phyloP scores from a whole-genome alignment of 2,329 filamentous ascomycete species.

The Fusarium sublunatum region DNA sequence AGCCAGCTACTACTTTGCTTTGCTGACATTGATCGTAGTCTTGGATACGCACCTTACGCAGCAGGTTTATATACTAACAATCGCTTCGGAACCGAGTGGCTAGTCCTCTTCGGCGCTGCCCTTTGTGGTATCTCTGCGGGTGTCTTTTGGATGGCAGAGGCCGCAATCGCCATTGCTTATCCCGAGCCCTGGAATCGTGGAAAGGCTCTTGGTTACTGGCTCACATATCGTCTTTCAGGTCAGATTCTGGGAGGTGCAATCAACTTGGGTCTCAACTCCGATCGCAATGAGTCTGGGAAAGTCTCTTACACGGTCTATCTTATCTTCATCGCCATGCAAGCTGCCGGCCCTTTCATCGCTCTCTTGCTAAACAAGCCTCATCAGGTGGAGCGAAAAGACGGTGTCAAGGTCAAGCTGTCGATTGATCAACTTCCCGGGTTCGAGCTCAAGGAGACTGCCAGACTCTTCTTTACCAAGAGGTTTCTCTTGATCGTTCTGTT shows the following conservation, averaged over 20 bases:
- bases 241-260: slow-evolving; percentile 79
- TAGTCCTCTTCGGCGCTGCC: slow-evolving; percentile 74
- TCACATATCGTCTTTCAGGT: slow-evolving; percentile 67
- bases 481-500: slow-evolving; percentile 74
- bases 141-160: slow-evolving; percentile 81
- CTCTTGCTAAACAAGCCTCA: slow-evolving; percentile 70
- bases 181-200: slow-evolving; percentile 76
- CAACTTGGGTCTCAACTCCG: slow-evolving; percentile 73
- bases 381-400: slow-evolving; percentile 73
- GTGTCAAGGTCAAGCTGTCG: slow-evolving; percentile 67
- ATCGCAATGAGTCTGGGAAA: slow-evolving; percentile 67
- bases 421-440: slow-evolving; percentile 67
- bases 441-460: slow-evolving; percentile 70
- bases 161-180: slow-evolving; percentile 77
- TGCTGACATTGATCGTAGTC: slow-evolving; percentile 42
- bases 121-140: slow-evolving; percentile 77
- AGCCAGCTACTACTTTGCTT: not conserved
- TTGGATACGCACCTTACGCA: slow-evolving; percentile 77
- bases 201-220: slow-evolving; percentile 75
- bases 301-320: slow-evolving; percentile 77
- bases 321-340: slow-evolving; percentile 77
- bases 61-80: slow-evolving; percentile 80
- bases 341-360: slow-evolving; percentile 71
- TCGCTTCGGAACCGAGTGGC: slow-evolving; percentile 75
- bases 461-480: slow-evolving; percentile 68